Conservation (phyloP, 1,284 basidiomycete genomes). For the Leccinum insolens region DNA sequence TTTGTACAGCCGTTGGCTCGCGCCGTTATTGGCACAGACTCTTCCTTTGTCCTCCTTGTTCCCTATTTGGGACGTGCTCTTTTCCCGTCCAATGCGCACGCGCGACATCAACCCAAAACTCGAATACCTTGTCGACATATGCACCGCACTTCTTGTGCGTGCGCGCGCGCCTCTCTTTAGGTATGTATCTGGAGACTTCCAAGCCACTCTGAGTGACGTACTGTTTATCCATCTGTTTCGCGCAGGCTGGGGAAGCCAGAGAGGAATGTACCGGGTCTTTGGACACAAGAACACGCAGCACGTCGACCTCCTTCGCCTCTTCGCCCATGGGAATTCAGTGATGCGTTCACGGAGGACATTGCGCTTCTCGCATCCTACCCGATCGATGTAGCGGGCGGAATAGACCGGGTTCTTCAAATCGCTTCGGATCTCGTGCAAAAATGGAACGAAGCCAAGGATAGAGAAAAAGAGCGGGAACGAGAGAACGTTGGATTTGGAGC, state of each 20-base stretch:
- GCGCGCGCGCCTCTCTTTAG: constrained; percentile 53
- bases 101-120: constrained; percentile 62
- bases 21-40: constrained; percentile 73
- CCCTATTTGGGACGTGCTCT: constrained; percentile 70
- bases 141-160: constrained; percentile 66
- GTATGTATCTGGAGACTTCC: constrained; percentile 38
- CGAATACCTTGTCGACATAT: constrained; percentile 68
- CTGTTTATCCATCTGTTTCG: not conserved
- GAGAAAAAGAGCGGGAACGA: constrained; percentile 31
- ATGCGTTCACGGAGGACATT: constrained; percentile 70
- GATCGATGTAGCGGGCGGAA: constrained; percentile 62
- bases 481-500: constrained; percentile 50
- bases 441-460: constrained; percentile 44
- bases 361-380: constrained; percentile 66
- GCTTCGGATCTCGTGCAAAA: constrained; percentile 60
- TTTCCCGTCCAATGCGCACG: constrained; percentile 58
- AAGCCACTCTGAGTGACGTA: not conserved
- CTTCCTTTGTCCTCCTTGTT: constrained; percentile 63
- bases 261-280: constrained; percentile 50
- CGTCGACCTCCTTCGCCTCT: constrained; percentile 47
- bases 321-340: constrained; percentile 56
- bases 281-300: constrained; percentile 49
- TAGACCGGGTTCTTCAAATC: constrained; percentile 70
- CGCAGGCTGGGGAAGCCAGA: constrained; percentile 56
- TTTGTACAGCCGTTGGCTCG: constrained; percentile 67